Evolutionary conservation across 768 basidiomycete genomes (phyloP), one percentile per base, ranked within the genome.

Genomic region (Mycena galopus): DNA sequence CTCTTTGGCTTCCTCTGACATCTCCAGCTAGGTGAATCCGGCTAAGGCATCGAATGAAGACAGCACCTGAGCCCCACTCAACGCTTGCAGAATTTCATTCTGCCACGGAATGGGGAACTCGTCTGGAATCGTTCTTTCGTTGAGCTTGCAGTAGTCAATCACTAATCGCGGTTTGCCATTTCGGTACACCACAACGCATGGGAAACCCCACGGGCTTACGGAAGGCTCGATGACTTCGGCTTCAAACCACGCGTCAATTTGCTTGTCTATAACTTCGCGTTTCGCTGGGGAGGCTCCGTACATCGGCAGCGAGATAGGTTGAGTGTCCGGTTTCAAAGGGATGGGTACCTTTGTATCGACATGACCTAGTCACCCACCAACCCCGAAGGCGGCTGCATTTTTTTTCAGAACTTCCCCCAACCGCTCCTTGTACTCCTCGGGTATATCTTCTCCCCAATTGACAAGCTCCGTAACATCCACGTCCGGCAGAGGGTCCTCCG

Each of bases 21-120:
- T 73, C n/a, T 76, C 70, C 0, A 82, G 39, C 59, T 84, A 83
- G 0, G 76, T 81, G 69, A 82, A 84, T 4, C 83, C 81, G 0
- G 4, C 17, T 12, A 44, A n/a, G n/a, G n/a, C n/a, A n/a, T n/a
- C n/a, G n/a, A n/a, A n/a, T n/a, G n/a, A n/a, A n/a, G n/a, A n/a
- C 16, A 1, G 42, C 17, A 67, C 66, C 80, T 51, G 75, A 29
- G 74, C 51, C 0, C 79, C 78, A 7, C 65, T 72, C 21, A 81
- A 61, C 4, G 78, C 74, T 53, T 76, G 75, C 8, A 81, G 30
- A 1, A 81, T 80, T 10, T 78, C 76, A 14, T 58, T 27, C 63
- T 81, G 80, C 33, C 75, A 47, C 16, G 80, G 80, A 25, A 81
- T 71, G 25, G 80, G 80, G 57, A 78, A 80, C 65, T 81, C 77